Conservation (phyloP, 345 rosid species). For the Streptanthus diversifolius region DNA sequence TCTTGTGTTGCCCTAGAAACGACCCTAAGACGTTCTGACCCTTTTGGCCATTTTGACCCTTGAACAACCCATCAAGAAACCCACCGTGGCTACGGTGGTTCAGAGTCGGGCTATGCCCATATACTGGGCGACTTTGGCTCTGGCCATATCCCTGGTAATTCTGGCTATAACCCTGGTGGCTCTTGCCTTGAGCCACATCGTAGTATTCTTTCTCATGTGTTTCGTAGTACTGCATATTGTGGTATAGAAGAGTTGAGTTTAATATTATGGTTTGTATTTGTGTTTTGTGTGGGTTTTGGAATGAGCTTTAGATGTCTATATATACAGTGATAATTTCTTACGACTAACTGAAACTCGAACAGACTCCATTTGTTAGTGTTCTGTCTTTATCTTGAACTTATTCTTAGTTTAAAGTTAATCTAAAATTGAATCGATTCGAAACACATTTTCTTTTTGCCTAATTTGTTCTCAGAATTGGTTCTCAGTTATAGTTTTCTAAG, state of each 20-base stretch:
- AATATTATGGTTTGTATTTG: constrained; percentile 8
- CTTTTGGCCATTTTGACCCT: constrained; percentile 14
- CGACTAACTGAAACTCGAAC: not conserved
- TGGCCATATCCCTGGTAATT: not conserved
- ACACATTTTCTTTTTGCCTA: constrained; percentile 15
- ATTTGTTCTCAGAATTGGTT: constrained; percentile 24
- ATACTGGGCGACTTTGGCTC: constrained; percentile 5
- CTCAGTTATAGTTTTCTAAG: not conserved
- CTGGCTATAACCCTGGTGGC: not conserved
- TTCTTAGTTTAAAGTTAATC: constrained; percentile 4
- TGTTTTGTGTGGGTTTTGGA: constrained; percentile 8
- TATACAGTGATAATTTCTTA: constrained; percentile 1
- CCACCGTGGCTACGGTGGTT: constrained; percentile 33
- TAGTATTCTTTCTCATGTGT: constrained; percentile 25
- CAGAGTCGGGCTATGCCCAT: constrained; percentile 23
- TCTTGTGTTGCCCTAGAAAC: constrained; percentile 15
- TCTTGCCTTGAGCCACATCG: constrained; percentile 21
- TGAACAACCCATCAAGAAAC: constrained; percentile 27
- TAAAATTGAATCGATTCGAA: constrained; percentile 22
- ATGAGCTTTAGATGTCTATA: not conserved
- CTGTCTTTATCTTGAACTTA: constrained; percentile 12
- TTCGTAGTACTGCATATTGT: constrained; percentile 32
- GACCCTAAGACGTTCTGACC: constrained; percentile 5
- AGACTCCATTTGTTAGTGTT: not conserved
- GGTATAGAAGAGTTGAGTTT: not conserved